Evolutionary conservation across 306 rosid species (phyloP), one percentile per base, ranked within the genome.

Genomic region (Lathyrus oleraceus): DNA sequence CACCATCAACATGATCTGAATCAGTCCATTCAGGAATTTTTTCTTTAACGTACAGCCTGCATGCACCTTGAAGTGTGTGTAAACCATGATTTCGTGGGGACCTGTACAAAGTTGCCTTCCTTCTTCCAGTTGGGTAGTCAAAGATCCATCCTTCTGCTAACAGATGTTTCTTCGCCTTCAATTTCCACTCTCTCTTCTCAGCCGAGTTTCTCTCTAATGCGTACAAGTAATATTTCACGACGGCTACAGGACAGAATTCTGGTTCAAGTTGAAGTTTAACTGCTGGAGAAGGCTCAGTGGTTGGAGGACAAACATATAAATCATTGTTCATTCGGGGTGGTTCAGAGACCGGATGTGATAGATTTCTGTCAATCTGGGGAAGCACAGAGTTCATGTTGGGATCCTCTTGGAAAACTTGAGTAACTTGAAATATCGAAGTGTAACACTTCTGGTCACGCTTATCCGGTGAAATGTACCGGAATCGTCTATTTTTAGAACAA

Each of bases 61-160:
- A 89, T 2, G 96, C 96, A 47, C 58, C 57, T 47, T 2, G 66
- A 80, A 89, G 85, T n/a, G 92, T 38, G 4, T 10, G 7, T 42
- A 73, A 70, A 23, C 38, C 19, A 61, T 20, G 32, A 59, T 83
- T 74, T 36, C 38, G 49, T n/a, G 98, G 87, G 48, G 91, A 89
- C 45, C 6, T 70, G 82, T 78, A 92, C 74, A 25, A 27, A 48
- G 69, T 45, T 38, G 64, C 69, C 75, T 12, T 69, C 67, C 90
- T 81, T 15, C 9, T 71, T 16, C 66, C 49, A 60, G 79, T 74
- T 69, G 72, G 79, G 53, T 51, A 76, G 69, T 51, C 71, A 44
- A 79, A 15, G 16, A 4, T 21, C 96, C 91, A 87, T 27, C 89
- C 91, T 75, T 56, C 77, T 42, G 89, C 69, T 59, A 62, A 71